A percentile compares a stretch with the other conserved stretches of the same genome.
Conservation (phyloP, 2,329 filamentous ascomycete genomes). For the Moelleriella libera region DNA sequence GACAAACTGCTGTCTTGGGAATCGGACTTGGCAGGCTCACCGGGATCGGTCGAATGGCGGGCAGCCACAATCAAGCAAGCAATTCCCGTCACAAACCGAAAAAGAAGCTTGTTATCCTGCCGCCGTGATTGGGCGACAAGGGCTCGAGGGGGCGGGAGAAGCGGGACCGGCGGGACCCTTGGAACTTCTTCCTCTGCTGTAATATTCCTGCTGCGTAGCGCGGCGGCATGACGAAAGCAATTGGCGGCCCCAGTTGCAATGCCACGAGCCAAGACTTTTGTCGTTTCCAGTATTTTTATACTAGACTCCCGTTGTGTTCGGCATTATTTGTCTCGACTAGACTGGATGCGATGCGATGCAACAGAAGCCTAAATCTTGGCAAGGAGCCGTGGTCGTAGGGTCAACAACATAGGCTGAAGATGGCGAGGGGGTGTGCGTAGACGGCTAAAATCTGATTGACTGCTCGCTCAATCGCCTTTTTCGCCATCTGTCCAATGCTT, state of each 20-base stretch:
- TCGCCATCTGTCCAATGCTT: no score
- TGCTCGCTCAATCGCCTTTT: no score
- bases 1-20: not conserved
- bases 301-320: not conserved
- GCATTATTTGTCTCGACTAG: conserved; percentile 1
- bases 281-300: conserved; percentile 1
- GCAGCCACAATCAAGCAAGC: not conserved
- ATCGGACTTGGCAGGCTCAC: conserved; percentile 4
- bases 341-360: not conserved
- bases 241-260: not conserved
- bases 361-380: not conserved
- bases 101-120: conserved; percentile 3
- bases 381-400: not conserved
- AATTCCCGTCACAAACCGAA: conserved; percentile 2
- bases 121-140: conserved; percentile 2
- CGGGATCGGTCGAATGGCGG: conserved; percentile 2
- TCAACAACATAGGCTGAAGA: not conserved
- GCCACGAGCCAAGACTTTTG: conserved; percentile 1
- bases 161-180: not conserved
- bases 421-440: no score
- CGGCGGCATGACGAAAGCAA: not conserved
- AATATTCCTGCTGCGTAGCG: not conserved
- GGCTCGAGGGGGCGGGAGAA: not conserved
- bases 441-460: no score
- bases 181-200: not conserved